phyloP scores from a whole-genome alignment of 2,329 filamentous ascomycete species.

The Fusarium armeniacum region DNA sequence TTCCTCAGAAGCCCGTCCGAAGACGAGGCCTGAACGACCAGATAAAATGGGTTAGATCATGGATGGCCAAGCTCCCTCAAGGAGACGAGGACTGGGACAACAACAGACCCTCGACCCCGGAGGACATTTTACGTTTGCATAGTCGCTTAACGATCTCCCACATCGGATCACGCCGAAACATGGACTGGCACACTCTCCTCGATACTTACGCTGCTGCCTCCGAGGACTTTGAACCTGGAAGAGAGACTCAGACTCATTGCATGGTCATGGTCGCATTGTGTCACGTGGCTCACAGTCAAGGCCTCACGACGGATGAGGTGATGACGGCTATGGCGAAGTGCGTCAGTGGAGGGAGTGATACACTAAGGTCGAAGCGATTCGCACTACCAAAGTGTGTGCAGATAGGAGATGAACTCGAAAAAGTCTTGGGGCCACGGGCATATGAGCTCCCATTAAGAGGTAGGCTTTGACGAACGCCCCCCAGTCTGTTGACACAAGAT shows the following conservation, averaged over 20 bases:
- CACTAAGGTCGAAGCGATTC: slow-evolving; percentile 47
- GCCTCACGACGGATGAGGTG: slow-evolving; percentile 41
- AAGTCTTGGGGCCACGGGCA: slow-evolving; percentile 44
- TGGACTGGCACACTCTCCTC: slow-evolving; percentile 47
- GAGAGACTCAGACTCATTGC: slow-evolving; percentile 46
- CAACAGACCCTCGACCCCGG: slow-evolving; percentile 44
- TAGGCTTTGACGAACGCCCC: slow-evolving; percentile 29
- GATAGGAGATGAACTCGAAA: slow-evolving; percentile 47
- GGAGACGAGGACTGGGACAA: slow-evolving; percentile 50
- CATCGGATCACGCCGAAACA: slow-evolving; percentile 37
- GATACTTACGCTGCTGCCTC: slow-evolving; percentile 45
- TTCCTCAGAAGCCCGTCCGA: slow-evolving; percentile 45
- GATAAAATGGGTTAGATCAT: slow-evolving; percentile 47
- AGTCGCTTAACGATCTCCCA: slow-evolving; percentile 42
- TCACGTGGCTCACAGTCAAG: slow-evolving; percentile 46
- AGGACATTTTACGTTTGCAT: slow-evolving; percentile 42
- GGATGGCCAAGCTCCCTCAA: slow-evolving; percentile 48
- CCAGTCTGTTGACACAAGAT: slow-evolving; percentile 18
- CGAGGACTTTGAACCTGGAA: slow-evolving; percentile 41
- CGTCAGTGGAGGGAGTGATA: slow-evolving; percentile 47
- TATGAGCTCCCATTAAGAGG: slow-evolving; percentile 49
- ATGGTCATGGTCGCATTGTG: slow-evolving; percentile 49
- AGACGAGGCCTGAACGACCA: slow-evolving; percentile 47
- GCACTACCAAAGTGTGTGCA: slow-evolving; percentile 49
- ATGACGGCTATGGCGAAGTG: slow-evolving; percentile 47